Base-by-base conservation (phyloP, 805 yeast species). In the Monosporozyma solicola region DNA sequence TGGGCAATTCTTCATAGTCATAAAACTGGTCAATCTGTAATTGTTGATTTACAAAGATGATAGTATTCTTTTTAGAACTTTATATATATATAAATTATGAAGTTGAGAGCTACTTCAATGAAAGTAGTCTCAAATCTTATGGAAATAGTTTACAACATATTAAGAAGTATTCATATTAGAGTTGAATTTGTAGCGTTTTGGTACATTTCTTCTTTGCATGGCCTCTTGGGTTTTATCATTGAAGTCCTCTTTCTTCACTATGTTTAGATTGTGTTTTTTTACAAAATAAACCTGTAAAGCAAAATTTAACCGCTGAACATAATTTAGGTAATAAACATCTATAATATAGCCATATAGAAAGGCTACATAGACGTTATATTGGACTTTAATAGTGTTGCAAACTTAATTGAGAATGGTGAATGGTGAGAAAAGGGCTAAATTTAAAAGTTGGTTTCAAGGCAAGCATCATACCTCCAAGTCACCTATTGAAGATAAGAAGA, bases 1-100 rank as follows among this genome's bases (percentile, higher is more conserved):
- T 84, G 88, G 85, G 94, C 87, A 1, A 74, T 92, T 22, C 63
- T 92, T 5, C 83, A 82, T 58, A 84, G 96, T 15, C 80, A 87
- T n/a, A 87, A 87, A 61, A 80, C 90, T 0, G 89, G 83, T 27
- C 82, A 82, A 59, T 78, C 88, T 0, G 76, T 82, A 59, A 75
- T 85, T 2, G 78, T 84, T 57, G 90, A 86, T 65, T 66, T 85
- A 52, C 84, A 82, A 60, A 74, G 86, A 56, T 80, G 59, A 66
- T n/a, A 24, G 2, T 22, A 46, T 31, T 32, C 27, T 31, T 32
- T 27, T 13, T 25, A 25, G 13, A 44, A 5, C 7, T 5, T 20
- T 41, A 41, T 41, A 22, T 20, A 41, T 20, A 41, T 20, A 22
- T 27, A 27, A 5, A 27, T 27, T 27, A 5, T 27, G 29, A 27